A percentile compares a stretch with the other conserved stretches of the same genome.
Conservation (phyloP, 345 rosid species). For the Eucalyptus rudis region DNA sequence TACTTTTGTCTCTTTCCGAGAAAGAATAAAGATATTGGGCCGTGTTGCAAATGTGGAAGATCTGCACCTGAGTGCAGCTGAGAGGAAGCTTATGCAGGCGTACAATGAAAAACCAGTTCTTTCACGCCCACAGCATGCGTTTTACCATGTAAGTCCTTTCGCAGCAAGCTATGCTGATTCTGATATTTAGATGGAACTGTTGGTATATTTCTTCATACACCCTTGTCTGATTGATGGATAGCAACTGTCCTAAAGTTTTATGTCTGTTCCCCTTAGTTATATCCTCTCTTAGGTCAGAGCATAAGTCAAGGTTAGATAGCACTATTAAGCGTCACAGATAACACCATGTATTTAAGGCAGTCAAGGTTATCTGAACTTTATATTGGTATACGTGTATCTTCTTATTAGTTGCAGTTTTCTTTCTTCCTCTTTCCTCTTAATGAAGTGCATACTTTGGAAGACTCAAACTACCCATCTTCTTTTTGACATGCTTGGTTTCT, state of each 20-base stretch:
- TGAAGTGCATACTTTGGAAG: background rate
- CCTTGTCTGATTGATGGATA: background rate
- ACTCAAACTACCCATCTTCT: background rate
- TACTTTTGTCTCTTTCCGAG: conserved; percentile 56
- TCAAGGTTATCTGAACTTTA: background rate
- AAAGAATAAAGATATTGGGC: conserved; percentile 90
- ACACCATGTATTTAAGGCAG: background rate
- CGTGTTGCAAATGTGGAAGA: conserved; percentile 89
- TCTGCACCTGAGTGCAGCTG: conserved; percentile 78
- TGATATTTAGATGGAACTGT: background rate
- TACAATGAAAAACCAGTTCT: conserved; percentile 99
- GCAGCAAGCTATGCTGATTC: background rate
- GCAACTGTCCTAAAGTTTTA: background rate
- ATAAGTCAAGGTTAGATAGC: background rate
- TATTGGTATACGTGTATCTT: background rate
- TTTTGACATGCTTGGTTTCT: background rate
- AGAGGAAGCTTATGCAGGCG: conserved; percentile 92
- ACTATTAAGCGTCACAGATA: background rate
- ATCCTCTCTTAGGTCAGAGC: background rate
- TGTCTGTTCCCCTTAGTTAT: background rate
- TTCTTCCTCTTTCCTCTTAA: background rate
- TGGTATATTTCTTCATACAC: background rate
- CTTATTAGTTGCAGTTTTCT: background rate
- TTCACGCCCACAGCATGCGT: conserved; percentile 93
- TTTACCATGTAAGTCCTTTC: conserved; percentile 35